Evolutionary conservation across 139 green algal species (phyloP), one percentile per base, ranked within the genome.

Genomic region (Micractinium conductrix): DNA sequence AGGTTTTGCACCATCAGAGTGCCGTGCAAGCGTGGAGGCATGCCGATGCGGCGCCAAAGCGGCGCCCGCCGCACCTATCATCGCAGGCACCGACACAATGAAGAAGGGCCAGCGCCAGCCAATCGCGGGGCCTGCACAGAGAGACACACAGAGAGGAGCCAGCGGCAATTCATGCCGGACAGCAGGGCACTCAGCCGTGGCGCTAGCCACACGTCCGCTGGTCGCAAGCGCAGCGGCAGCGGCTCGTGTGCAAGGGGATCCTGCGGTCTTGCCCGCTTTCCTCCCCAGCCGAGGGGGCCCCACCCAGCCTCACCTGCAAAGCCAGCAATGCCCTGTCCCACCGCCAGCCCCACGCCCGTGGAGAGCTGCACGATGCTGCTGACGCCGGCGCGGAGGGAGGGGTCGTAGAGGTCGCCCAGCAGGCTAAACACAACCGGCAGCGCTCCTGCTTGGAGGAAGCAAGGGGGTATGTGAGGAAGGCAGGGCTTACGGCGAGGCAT

Each of bases 61-160:
- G 40, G 70, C 12, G 12, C 26, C 5, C 74, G n/a, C n/a, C n/a
- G 14, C 75, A 81, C 75, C 75, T 81, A 53, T 93, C 2, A 98
- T 58, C 1, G 91, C 75, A 0, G 94, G 94, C 0, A 90, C 62
- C 0, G 92, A 89, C 24, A 98, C 89, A 37, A 98, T 88, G 7
- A 96, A 88, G 87, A 98, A 98, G 0, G 95, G 95, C 80, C 93
- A 85, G 3, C 94, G 90, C 95, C 95, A 98, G 75, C 94, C 93
- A 17, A 91, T 87, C 33, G 84, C 80, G 21, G 91, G 87, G n/a
- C 93, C 89, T 90, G 88, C 81, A 62, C 26, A 1, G 2, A 35
- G 6, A 74, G 65, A 33, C 53, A 62, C 53, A 62, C 53, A 62
- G 53, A 19, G n/a, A n/a, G n/a, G n/a, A n/a, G n/a, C n/a, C n/a